Conservation (phyloP, 225 moss, liverwort and hornwort species). For the Climacium dendroides region DNA sequence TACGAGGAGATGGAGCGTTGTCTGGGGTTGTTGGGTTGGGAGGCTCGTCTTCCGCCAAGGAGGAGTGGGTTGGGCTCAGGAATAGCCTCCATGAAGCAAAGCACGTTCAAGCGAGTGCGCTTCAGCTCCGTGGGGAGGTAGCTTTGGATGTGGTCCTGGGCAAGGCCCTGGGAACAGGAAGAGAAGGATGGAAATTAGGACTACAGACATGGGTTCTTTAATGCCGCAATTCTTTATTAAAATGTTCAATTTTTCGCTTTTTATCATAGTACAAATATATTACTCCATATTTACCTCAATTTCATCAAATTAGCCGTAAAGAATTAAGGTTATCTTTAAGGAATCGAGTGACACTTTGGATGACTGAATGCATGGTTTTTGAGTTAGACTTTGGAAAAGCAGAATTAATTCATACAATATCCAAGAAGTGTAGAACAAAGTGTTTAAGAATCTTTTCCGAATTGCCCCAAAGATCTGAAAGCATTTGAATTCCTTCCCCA, state of each 20-base stretch:
- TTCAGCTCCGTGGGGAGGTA: conserved; percentile 58
- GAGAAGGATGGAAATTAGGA: neutral
- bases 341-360: neutral
- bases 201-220: neutral
- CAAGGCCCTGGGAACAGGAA: conserved; percentile 12
- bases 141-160: conserved; percentile 69
- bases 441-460: neutral
- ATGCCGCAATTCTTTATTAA: neutral
- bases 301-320: neutral
- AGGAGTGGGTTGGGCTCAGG: conserved; percentile 6
- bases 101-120: conserved; percentile 76
- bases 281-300: neutral
- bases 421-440: neutral
- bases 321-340: too few relatives aligned
- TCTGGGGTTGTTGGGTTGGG: neutral
- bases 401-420: neutral
- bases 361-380: neutral
- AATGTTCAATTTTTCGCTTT: neutral
- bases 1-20: neutral
- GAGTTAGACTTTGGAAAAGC: neutral
- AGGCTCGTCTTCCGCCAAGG: neutral
- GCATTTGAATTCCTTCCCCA: neutral
- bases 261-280: neutral
- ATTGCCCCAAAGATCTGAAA: neutral
- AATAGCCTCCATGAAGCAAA: conserved; percentile 66